Base-by-base conservation (phyloP, 164 flowering plant species). In the Liquidambar formosana region DNA sequence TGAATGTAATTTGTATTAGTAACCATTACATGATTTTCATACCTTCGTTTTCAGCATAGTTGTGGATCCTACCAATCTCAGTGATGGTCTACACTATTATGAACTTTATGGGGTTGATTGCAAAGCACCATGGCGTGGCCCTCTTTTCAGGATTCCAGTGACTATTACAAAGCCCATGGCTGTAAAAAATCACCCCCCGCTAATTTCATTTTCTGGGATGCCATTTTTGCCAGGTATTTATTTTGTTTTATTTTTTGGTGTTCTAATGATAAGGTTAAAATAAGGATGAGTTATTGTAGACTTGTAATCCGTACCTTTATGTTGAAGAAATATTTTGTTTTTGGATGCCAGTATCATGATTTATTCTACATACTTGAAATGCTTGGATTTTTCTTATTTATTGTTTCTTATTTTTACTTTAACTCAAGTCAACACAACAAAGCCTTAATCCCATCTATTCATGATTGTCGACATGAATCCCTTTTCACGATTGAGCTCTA, bases 101-200 rank as follows among this genome's bases (percentile, higher is more conserved):
- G 97, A 95, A 81, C 77, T 95, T 49, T 90, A 83, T 79, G 99
- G 92, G 52, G 58, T 85, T 70, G 97, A 95, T 73, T 87, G 92
- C 84, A 89, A 84, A 76, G 90, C 96, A 57, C 93, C 97, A 53
- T 86, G 94, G 94, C 99, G 97, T 65, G 97, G 99, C 45, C 93
- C 97, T 64, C 81, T 91, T 61, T 95, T 95, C 82, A 82, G 93
- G 80, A 84, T 93, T 69, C 96, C 97, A 1, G 76, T 95, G 59
- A 95, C 99, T 49, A 86, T 95, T 71, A 85, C 88, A 73, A 95
- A 91, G 75, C 93, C 99, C 48, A 79, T 67, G 57, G 65, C 74
- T 68, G 81, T 95, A 26, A 72, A 66, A 41, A 79, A 63, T 70
- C 79, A 74, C 51, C 89, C 91, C 66, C 94, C 97, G 6, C 43